Evolutionary conservation across 768 basidiomycete species (phyloP).

Genomic region (Lactifluus echinatus): DNA sequence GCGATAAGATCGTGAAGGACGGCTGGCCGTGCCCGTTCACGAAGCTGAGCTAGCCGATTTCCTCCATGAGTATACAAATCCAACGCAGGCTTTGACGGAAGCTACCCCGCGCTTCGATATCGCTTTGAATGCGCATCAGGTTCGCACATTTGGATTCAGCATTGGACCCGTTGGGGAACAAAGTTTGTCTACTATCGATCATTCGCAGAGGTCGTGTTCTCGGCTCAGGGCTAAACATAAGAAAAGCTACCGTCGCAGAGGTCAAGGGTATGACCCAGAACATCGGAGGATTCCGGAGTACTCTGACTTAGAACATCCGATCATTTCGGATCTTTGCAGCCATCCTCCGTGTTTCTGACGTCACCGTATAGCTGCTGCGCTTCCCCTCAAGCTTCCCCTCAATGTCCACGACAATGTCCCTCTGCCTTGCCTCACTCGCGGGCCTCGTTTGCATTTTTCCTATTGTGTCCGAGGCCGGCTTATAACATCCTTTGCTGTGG

Average conservation of each 20-base stretch:
- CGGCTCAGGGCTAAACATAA: not conserved
- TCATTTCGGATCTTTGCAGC: not conserved
- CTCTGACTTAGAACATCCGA: not conserved
- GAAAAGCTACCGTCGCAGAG: no score
- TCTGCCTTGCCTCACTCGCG: not conserved
- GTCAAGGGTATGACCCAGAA: not conserved
- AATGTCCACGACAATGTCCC: not conserved
- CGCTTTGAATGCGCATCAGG: not conserved
- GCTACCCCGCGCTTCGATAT: not conserved
- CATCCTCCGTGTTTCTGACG: constrained; percentile 7
- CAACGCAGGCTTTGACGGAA: no score
- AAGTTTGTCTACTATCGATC: not conserved
- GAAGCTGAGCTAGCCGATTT: not conserved
- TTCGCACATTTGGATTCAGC: not conserved
- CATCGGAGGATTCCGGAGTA: not conserved
- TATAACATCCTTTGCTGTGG: not conserved
- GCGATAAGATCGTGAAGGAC: not conserved
- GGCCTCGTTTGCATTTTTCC: not conserved
- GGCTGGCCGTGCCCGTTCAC: not conserved
- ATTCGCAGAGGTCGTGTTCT: not conserved
- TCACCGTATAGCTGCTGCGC: not conserved
- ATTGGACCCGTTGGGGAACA: not conserved
- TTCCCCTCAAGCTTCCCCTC: constrained; percentile 1
- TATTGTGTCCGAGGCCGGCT: not conserved
- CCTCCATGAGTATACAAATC: no score